Evolutionary conservation across 306 rosid genomes (phyloP).

Genomic region (Pterocarpus santalinus): DNA sequence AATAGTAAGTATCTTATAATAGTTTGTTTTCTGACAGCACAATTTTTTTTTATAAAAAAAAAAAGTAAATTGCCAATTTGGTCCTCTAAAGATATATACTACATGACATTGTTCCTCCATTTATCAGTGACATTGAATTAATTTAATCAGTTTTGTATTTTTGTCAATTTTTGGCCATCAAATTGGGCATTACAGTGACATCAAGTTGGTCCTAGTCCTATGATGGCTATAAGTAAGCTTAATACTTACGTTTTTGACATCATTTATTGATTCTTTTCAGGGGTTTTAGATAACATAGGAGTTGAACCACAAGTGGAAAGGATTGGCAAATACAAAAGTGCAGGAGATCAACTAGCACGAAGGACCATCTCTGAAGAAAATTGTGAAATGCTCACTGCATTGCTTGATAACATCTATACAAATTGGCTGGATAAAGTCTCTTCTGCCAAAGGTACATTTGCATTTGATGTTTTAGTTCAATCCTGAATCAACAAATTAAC

Average conservation of each 20-base stretch:
- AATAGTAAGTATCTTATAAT: not conserved
- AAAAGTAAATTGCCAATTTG: not conserved
- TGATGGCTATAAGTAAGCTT: conserved; percentile 37
- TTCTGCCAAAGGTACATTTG: conserved; percentile 71
- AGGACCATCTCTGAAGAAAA: conserved; percentile 86
- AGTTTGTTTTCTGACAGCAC: conserved; percentile 19
- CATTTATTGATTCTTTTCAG: conserved; percentile 52
- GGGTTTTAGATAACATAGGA: conserved; percentile 85
- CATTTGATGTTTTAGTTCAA: conserved; percentile 47
- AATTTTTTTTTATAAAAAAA: not conserved
- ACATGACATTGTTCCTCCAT: conserved; percentile 8
- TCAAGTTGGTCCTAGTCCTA: not conserved
- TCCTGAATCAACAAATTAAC: conserved; percentile 42
- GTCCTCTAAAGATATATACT: conserved; percentile 4
- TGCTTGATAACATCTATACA: conserved; percentile 84
- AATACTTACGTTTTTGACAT: conserved; percentile 31
- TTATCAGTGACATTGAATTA: not conserved
- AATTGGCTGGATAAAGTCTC: conserved; percentile 91
- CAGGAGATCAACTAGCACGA: conserved; percentile 88
- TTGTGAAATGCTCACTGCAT: conserved; percentile 88
- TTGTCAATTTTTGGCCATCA: conserved; percentile 17
- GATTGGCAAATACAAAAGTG: conserved; percentile 96
- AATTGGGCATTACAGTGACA: not conserved
- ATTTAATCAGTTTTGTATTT: not conserved
- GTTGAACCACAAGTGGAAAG: conserved; percentile 91